phyloP scores from a whole-genome alignment of 345 rosid genomes.

The Acer saccharum region DNA sequence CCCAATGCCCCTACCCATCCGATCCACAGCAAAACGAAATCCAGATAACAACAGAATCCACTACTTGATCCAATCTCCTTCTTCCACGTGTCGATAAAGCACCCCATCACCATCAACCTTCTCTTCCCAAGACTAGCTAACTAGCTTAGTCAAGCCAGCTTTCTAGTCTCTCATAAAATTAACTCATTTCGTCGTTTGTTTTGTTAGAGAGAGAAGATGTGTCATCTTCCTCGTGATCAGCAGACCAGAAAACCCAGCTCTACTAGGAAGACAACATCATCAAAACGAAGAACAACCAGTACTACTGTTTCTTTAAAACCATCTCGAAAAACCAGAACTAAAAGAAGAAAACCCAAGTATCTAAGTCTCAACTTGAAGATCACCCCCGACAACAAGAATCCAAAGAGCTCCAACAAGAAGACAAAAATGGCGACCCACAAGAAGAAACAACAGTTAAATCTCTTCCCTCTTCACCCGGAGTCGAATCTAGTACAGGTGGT shows the following conservation, averaged over 20 bases:
- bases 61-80: conserved; percentile 29
- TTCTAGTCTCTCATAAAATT: not conserved
- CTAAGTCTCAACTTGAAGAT: conserved; percentile 58
- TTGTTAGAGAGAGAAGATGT: not conserved
- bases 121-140: not conserved
- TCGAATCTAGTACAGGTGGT: not conserved
- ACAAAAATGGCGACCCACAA: conserved; percentile 9
- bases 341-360: conserved; percentile 65
- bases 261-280: not conserved
- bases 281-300: not conserved
- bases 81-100: conserved; percentile 43
- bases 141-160: not conserved
- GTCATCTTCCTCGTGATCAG: conserved; percentile 16
- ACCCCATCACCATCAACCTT: conserved; percentile 18
- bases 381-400: conserved; percentile 24
- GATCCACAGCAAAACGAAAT: conserved; percentile 38
- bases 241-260: not conserved
- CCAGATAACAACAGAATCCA: conserved; percentile 60
- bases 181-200: not conserved
- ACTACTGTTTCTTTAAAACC: conserved; percentile 20
- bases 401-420: not conserved
- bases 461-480: conserved; percentile 52
- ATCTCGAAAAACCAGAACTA: conserved; percentile 57
- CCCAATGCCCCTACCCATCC: conserved; percentile 3
- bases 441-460: conserved; percentile 30